Evolutionary conservation across 169 alveolate genomes (phyloP).

Genomic region (Plasmodium vinckei): DNA sequence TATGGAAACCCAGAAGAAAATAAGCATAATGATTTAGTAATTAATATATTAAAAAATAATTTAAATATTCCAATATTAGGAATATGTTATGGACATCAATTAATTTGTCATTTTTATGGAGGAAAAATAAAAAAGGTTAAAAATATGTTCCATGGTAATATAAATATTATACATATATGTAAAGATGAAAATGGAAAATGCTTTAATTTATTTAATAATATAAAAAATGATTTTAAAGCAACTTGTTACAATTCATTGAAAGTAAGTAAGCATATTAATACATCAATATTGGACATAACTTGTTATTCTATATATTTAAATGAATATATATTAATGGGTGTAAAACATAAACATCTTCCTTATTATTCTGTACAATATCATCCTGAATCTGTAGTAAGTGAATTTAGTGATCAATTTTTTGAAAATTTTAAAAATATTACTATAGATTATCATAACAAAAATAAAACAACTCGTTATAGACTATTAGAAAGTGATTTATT

Average conservation of each 20-base stretch:
- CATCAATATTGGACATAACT: constrained; percentile 7
- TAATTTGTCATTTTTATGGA: constrained; percentile 55
- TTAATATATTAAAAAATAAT: constrained; percentile 14
- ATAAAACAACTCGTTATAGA: constrained; percentile 1
- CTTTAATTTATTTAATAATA: constrained; percentile 38
- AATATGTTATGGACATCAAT: constrained; percentile 58
- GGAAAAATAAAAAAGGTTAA: constrained; percentile 41
- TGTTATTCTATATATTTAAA: constrained; percentile 44
- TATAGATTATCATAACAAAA: background rate
- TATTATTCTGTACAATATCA: constrained; percentile 81
- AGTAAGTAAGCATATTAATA: constrained; percentile 7
- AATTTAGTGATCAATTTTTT: constrained; percentile 43
- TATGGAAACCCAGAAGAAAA: constrained; percentile 45
- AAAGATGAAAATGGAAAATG: background rate
- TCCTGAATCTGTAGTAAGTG: constrained; percentile 82
- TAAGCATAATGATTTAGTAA: constrained; percentile 4
- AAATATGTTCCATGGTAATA: constrained; percentile 59
- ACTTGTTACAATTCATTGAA: constrained; percentile 53
- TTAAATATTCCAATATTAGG: constrained; percentile 41
- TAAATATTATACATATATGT: constrained; percentile 42
- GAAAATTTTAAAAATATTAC: constrained; percentile 53
- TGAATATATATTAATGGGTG: constrained; percentile 78
- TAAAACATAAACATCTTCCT: constrained; percentile 76
- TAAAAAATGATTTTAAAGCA: constrained; percentile 26
- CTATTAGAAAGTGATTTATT: background rate